Base-by-base conservation (phyloP, 129 eudicot species). In the Flaveria sonorensis region DNA sequence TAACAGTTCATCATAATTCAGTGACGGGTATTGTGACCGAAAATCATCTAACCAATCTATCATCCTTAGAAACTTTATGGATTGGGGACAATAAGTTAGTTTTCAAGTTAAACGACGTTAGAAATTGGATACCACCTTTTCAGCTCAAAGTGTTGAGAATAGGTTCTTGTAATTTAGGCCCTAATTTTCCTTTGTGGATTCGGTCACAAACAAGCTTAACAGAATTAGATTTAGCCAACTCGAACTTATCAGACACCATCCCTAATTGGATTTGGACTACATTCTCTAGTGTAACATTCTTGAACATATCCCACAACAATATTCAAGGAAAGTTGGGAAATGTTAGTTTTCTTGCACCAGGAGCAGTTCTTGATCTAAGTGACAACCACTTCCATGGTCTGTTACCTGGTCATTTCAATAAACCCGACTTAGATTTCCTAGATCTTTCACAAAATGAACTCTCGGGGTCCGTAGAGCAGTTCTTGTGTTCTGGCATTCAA, bases 281-380 rank as follows among this genome's bases (percentile, higher is more conserved):
- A 1, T 79, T 68, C 56, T 71, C 83, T 13, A 0, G 0, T 20
- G 8, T 78, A 6, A 8, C 26, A 6, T 45, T 3, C 21, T 8
- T 83, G 13, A 47, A 83, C 39, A 20, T 83, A 20, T 83, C 86
- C 7, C 86, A 59, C 68, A 83, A 83, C 11, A 18, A 40, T 8
- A 53, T 77, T 64, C 11, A n/a, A 3, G 81, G 81, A 5, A 15
- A 0, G 13, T 36, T 77, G 6, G 75, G 60, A 51, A 67, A 53
- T 36, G 39, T 57, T 47, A 16, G 68, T 19, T 55, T 46, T n/a
- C 70, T 47, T 59, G 8, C 2, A 2, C 60, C 36, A 43, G 70
- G 69, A 50, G 13, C 51, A 16, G 15, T 10, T 36, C 24, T 76
- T 24, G 81, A 77, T 77, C 59, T 77, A 36, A 36, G 40, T 6